These are phyloP conservation scores for Xenoacremonium recifei DNA, from an alignment of 2,329 filamentous ascomycete species.

Conservation along the genomic window DNA sequence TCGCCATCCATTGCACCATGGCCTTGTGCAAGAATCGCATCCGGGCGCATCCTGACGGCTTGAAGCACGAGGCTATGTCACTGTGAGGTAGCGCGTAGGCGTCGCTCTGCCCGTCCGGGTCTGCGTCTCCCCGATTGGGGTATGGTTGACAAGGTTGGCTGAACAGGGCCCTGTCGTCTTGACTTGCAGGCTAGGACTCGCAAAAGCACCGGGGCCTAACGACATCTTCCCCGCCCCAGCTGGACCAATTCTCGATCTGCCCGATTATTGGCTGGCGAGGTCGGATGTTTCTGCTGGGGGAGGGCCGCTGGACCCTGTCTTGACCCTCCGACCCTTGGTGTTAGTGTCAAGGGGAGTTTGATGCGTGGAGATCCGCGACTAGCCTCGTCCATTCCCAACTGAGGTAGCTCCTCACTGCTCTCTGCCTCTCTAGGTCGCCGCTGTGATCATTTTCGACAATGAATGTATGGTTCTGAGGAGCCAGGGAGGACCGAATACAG, in stretches of 20 bases:
- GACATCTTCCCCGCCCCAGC: slow-evolving; percentile 9
- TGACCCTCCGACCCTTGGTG: slow-evolving; percentile 22
- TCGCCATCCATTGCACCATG: slow-evolving; percentile 19
- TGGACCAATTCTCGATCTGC: slow-evolving; percentile 27
- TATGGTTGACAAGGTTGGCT: neutral
- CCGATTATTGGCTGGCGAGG: slow-evolving; percentile 37
- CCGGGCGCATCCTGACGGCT: too few relatives aligned
- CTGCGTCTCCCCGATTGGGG: neutral
- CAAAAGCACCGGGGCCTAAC: neutral
- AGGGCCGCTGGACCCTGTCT: slow-evolving; percentile 29
- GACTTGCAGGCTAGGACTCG: too few relatives aligned
- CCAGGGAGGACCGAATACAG: too few relatives aligned
- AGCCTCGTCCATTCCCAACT: neutral
- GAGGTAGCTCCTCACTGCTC: too few relatives aligned
- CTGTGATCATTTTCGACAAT: too few relatives aligned
- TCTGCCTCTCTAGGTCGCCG: too few relatives aligned
- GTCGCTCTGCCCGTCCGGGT: too few relatives aligned
- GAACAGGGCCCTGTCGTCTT: too few relatives aligned
- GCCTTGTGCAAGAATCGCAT: slow-evolving; percentile 27
- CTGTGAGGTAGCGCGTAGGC: too few relatives aligned
- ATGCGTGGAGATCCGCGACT: neutral
- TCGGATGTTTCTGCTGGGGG: slow-evolving; percentile 19
- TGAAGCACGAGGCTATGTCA: too few relatives aligned
- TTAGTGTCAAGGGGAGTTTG: neutral
- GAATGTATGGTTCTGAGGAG: too few relatives aligned